phyloP scores from a whole-genome alignment of 2,329 filamentous ascomycete species.

The Cryoendolithus antarcticus region DNA sequence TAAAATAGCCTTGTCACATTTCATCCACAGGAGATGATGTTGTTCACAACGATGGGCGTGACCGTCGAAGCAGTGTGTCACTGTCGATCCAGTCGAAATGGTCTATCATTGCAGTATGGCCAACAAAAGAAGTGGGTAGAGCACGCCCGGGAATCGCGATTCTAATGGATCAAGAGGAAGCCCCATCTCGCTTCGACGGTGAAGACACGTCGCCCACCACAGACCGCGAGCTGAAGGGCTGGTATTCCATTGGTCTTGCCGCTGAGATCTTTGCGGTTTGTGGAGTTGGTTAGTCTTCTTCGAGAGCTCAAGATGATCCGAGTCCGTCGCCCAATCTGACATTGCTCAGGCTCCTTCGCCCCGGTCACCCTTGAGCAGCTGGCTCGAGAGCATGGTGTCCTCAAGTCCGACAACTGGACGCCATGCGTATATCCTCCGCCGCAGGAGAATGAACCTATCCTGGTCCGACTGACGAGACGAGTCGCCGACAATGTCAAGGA shows the following conservation, averaged over 20 bases:
- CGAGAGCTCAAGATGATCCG: constrained; percentile 1
- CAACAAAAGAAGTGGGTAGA: too few species aligned
- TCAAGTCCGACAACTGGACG: constrained; percentile 60
- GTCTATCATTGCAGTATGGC: too few species aligned
- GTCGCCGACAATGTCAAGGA: constrained; percentile 20
- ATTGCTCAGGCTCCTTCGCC: constrained; percentile 64
- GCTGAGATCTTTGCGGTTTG: constrained; percentile 92
- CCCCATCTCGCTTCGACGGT: constrained; percentile 12
- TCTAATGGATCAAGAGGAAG: too few species aligned
- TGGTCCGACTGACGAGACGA: constrained; percentile 7
- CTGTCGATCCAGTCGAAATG: too few species aligned
- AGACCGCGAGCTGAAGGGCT: constrained; percentile 16
- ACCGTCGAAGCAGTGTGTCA: too few species aligned
- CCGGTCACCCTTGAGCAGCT: constrained; percentile 85
- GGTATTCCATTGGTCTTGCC: constrained; percentile 42
- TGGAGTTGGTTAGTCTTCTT: constrained; percentile 51
- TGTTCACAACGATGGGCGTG: too few species aligned
- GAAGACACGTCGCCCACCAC: constrained; percentile 16
- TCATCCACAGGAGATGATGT: too few species aligned
- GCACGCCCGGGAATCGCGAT: too few species aligned
- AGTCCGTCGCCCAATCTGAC: constrained; percentile 8
- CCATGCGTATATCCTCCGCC: constrained; percentile 43
- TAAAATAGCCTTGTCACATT: too few species aligned
- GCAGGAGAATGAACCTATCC: constrained; percentile 7
- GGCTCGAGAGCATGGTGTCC: constrained; percentile 74